Conservation (phyloP, 768 basidiomycete genomes). For the Suillus clintonianus region DNA sequence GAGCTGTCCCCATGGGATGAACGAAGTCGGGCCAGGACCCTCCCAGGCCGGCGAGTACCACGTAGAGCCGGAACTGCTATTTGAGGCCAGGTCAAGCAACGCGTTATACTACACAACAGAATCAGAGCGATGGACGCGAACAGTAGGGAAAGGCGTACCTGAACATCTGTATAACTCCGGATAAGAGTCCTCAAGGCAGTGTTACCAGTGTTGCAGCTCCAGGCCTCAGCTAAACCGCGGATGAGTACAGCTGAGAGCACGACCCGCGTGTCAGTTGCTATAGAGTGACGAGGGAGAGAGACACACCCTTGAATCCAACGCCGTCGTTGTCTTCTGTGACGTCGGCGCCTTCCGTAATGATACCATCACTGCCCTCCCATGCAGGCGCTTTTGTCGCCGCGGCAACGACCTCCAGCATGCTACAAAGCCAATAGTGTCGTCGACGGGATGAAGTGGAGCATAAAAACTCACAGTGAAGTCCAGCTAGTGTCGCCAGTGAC, state of each 20-base stretch:
- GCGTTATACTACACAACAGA: constrained; percentile 2
- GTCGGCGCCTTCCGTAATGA: constrained; percentile 54
- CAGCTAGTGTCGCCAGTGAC: constrained; percentile 45
- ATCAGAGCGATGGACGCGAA: neutral
- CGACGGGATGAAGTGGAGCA: neutral
- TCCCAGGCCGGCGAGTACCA: constrained; percentile 12
- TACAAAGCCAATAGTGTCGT: constrained; percentile 17
- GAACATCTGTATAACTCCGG: constrained; percentile 52
- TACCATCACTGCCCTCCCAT: constrained; percentile 52
- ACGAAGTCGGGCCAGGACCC: constrained; percentile 6
- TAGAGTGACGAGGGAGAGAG: neutral
- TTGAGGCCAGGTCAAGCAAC: constrained; percentile 5
- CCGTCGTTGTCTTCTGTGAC: constrained; percentile 43
- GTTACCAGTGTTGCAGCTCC: constrained; percentile 39
- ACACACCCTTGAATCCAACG: constrained; percentile 53
- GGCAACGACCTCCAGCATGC: constrained; percentile 39
- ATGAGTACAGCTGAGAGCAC: constrained; percentile 41
- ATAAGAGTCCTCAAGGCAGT: constrained; percentile 41
- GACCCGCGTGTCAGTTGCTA: neutral
- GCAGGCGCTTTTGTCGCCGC: constrained; percentile 43
- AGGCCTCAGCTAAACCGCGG: constrained; percentile 50
- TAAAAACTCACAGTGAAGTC: constrained; percentile 39
- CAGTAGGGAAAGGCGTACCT: constrained; percentile 32
- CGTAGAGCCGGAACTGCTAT: constrained; percentile 1
- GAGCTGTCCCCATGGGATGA: constrained; percentile 9